Base-by-base conservation (phyloP, 768 basidiomycete genomes). In the Galerina marginata region DNA sequence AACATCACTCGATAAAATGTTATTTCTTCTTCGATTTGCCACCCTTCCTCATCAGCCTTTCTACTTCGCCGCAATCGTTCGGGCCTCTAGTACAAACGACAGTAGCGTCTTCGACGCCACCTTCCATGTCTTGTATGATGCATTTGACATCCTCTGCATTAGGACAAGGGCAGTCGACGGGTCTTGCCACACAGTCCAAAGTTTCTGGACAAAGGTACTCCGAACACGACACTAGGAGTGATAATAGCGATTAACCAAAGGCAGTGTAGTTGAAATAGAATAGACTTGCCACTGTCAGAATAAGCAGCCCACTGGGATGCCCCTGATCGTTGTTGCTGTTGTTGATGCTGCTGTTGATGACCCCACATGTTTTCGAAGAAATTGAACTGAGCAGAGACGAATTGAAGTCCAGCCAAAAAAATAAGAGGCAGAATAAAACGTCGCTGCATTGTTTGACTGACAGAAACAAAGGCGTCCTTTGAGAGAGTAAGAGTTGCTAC, bases 321-420 rank as follows among this genome's bases (percentile, higher is more conserved):
- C 26, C 81, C 82, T 44, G 80, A 71, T 23, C 82, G 80, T 46
- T 81, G 80, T 56, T 88, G 86, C 38, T 86, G 84, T 16, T 87
- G 85, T 25, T 88, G 85, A 11, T 88, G 86, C 9, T 83, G 82
- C 40, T 84, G 83, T 23, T 83, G 79, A 43, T 86, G 67, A 39
- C 71, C 84, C 67, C 91, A 93, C 84, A 92, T 87, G 43, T 88
- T 85, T 61, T 89, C 86, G 67, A 93, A 93, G 73, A 92, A 90
- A 47, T 85, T 81, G 72, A 92, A 93, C 67, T 93, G 90, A n/a
- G 86, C 88, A 14, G 77, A 74, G 36, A 72, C 82, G 45, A 80
- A 54, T 14, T 74, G 72, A 44, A 77, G 65, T 54, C 78, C 73
- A 5, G 79, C 58, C 12, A 80, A 67, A 20, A 83, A 62, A 4